Percentiles rank a stretch among this genome's conserved stretches.
Conservation (phyloP, 2,329 filamentous ascomycete genomes). For the Xylariales sp. region DNA sequence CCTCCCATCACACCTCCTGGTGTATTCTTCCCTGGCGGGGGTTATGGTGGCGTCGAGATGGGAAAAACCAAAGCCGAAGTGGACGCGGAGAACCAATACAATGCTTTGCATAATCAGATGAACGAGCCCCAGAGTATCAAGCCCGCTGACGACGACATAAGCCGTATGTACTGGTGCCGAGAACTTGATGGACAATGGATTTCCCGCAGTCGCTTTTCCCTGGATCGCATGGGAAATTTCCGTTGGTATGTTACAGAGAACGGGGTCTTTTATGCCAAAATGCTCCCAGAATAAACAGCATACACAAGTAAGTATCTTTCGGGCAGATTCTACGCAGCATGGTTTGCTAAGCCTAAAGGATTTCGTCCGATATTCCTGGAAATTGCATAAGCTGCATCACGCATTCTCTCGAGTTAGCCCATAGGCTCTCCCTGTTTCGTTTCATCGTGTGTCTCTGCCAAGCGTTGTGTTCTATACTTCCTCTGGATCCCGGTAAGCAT, state of each 20-base stretch:
- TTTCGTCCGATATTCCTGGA: background rate
- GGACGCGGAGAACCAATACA: conserved; percentile 59
- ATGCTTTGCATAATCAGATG: conserved; percentile 62
- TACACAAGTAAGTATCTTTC: conserved; percentile 35
- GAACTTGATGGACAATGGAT: conserved; percentile 71
- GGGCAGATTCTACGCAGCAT: background rate
- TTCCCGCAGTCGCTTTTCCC: conserved; percentile 68
- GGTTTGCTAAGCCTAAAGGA: background rate
- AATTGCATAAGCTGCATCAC: background rate
- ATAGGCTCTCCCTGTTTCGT: background rate
- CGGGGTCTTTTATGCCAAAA: conserved; percentile 71
- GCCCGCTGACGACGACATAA: conserved; percentile 69
- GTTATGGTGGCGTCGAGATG: conserved; percentile 44
- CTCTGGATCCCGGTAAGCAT: background rate
- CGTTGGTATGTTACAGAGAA: conserved; percentile 70
- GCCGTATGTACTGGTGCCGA: conserved; percentile 70
- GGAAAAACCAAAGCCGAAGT: conserved; percentile 64
- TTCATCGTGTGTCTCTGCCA: background rate
- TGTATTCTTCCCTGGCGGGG: conserved; percentile 28
- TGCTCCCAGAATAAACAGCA: conserved; percentile 55
- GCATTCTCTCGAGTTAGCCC: background rate
- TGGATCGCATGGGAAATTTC: conserved; percentile 67
- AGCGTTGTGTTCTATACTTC: background rate
- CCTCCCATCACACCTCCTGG: conserved; percentile 24
- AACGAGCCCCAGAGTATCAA: conserved; percentile 72